These are phyloP conservation scores for Globisporangium camurandrum DNA, from an alignment of 352 stramenopile genomes.

Conservation along the genomic window DNA sequence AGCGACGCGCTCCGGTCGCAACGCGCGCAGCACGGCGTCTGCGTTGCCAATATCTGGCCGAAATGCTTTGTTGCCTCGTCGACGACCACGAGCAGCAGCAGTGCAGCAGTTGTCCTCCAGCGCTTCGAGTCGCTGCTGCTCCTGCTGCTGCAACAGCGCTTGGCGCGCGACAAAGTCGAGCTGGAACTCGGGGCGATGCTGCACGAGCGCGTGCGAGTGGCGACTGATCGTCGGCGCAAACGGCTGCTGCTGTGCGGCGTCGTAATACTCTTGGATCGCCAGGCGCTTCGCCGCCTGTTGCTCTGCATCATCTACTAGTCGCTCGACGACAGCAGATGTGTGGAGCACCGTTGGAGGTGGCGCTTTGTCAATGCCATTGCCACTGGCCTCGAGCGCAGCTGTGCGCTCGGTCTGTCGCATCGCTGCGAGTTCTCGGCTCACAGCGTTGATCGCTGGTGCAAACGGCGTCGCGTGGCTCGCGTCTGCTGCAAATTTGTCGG, in stretches of 20 bases:
- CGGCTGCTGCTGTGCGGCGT: conserved; percentile 46
- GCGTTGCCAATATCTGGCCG: conserved; percentile 75
- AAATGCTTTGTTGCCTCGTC: conserved; percentile 45
- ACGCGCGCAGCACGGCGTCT: conserved; percentile 50
- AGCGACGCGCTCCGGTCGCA: conserved; percentile 47
- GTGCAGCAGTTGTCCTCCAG: conserved; percentile 38
- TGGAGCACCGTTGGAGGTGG: too few species aligned
- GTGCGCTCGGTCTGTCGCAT: conserved; percentile 28
- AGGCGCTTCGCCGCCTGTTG: conserved; percentile 31
- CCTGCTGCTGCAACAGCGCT: conserved; percentile 54
- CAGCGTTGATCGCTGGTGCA: conserved; percentile 47
- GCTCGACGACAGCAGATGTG: conserved; percentile 50
- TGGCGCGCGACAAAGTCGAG: conserved; percentile 71
- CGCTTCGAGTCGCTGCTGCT: conserved; percentile 49
- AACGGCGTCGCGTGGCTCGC: conserved; percentile 29
- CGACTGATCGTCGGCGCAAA: conserved; percentile 60
- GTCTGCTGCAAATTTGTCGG: conserved; percentile 39
- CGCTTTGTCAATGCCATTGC: not conserved
- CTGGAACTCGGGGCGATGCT: conserved; percentile 65
- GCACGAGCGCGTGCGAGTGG: conserved; percentile 35
- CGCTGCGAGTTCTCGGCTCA: conserved; percentile 55
- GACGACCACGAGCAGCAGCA: too few species aligned
- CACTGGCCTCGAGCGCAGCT: not conserved
- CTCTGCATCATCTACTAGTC: conserved; percentile 47
- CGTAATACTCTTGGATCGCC: conserved; percentile 65